Evolutionary conservation across 495 filamentous ascomycete genomes (phyloP).

Genomic region (Aspergillus cristatus): DNA sequence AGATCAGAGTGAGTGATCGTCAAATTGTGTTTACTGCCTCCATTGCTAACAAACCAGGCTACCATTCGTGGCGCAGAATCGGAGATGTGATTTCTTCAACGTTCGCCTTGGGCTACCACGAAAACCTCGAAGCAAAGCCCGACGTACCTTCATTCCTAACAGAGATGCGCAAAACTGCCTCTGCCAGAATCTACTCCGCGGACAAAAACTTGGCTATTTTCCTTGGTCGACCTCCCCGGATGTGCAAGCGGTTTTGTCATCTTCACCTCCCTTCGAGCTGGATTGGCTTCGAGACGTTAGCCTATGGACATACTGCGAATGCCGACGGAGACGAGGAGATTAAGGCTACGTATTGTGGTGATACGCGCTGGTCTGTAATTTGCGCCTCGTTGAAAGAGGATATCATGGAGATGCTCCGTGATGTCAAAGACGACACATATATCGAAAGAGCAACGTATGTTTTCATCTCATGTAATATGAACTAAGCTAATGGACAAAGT

Average conservation of each 20-base stretch:
- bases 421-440: conserved; percentile 17
- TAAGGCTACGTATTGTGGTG: conserved; percentile 20
- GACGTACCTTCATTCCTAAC: conserved; percentile 24
- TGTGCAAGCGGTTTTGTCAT: conserved; percentile 33
- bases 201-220: conserved; percentile 39
- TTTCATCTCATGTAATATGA: neutral
- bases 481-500: conserved; percentile 2
- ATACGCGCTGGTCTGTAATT: conserved; percentile 32
- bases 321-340: no score
- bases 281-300: no score
- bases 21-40: no score
- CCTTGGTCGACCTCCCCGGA: conserved; percentile 33
- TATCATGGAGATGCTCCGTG: conserved; percentile 27
- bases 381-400: conserved; percentile 34
- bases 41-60: conserved; percentile 15
- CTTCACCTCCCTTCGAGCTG: conserved; percentile 23
- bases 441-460: conserved; percentile 14
- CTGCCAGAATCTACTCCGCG: conserved; percentile 33
- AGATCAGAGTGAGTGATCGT: conserved; percentile 37
- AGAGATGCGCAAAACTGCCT: conserved; percentile 27
- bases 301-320: no score
- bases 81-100: conserved; percentile 35
- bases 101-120: conserved; percentile 35
- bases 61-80: conserved; percentile 34
- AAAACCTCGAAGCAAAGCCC: conserved; percentile 23